These are phyloP conservation scores for Ramichloridium luteum DNA, from an alignment of 2,329 filamentous ascomycete genomes.

Conservation along the genomic window DNA sequence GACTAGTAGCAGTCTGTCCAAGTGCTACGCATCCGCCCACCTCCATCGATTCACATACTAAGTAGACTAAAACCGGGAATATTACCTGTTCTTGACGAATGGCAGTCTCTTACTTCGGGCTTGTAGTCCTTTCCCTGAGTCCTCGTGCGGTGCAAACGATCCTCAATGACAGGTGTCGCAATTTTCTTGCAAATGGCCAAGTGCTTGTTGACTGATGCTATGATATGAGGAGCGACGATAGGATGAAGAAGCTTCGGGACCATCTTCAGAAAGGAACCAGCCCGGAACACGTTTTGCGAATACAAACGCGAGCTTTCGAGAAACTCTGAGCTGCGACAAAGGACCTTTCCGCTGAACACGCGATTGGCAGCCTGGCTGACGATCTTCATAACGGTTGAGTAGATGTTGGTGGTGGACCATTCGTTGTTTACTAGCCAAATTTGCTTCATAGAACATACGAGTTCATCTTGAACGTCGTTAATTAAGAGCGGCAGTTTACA, in stretches of 20 bases:
- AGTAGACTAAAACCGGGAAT: no score
- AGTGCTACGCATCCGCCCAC: no score
- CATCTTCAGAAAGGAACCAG: constrained; percentile 10
- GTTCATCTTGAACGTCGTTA: constrained; percentile 14
- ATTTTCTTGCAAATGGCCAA: constrained; percentile 8
- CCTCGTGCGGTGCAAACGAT: constrained; percentile 6
- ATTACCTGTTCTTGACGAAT: no score
- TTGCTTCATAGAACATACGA: constrained; percentile 8
- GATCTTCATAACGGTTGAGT: constrained; percentile 13
- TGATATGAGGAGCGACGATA: constrained; percentile 7
- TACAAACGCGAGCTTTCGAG: constrained; percentile 13
- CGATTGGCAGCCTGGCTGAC: constrained; percentile 15
- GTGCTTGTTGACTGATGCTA: constrained; percentile 1
- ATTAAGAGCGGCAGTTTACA: constrained; percentile 13
- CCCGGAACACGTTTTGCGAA: constrained; percentile 11
- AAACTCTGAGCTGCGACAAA: constrained; percentile 12
- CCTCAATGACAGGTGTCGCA: constrained; percentile 8
- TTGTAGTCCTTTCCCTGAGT: constrained; percentile 1
- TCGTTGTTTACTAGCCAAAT: constrained; percentile 8
- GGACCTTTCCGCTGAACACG: constrained; percentile 13
- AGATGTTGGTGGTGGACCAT: constrained; percentile 9
- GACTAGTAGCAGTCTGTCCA: no score
- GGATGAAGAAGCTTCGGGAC: constrained; percentile 10
- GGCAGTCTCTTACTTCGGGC: constrained; percentile 1
- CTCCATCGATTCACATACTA: no score